Evolutionary conservation across 2,329 filamentous ascomycete genomes (phyloP).

Genomic region (Chrysosporium queenslandicum): DNA sequence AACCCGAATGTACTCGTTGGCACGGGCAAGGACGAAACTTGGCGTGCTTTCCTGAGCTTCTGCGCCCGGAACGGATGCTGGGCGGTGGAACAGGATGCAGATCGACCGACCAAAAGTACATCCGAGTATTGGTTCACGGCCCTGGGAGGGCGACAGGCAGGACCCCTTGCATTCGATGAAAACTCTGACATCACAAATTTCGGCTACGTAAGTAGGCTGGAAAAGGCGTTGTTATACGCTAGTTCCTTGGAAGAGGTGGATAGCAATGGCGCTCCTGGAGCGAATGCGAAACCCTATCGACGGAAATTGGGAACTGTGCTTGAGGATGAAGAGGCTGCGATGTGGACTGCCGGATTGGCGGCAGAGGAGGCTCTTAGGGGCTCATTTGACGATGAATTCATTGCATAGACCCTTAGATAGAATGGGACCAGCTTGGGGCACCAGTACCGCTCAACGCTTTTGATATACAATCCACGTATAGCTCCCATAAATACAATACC

Average conservation of each 20-base stretch:
- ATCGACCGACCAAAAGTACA: not conserved
- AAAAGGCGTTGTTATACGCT: conserved; percentile 21
- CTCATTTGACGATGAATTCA: conserved; percentile 12
- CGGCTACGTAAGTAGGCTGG: conserved; percentile 21
- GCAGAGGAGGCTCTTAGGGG: conserved; percentile 17
- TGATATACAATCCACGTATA: no score
- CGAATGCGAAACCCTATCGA: not conserved
- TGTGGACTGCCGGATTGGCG: conserved; percentile 18
- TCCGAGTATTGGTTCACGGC: conserved; percentile 5
- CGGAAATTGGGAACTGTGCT: not conserved
- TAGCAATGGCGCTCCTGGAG: conserved; percentile 14
- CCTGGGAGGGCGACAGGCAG: not conserved
- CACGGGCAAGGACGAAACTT: conserved; percentile 27
- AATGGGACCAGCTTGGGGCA: no score
- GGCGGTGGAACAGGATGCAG: conserved; percentile 2
- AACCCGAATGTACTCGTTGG: conserved; percentile 29
- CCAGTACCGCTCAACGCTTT: no score
- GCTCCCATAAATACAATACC: no score
- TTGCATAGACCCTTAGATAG: not conserved
- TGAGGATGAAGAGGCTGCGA: conserved; percentile 17
- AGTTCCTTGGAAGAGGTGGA: conserved; percentile 15
- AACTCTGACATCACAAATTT: conserved; percentile 19
- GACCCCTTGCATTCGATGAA: not conserved
- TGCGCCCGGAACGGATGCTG: conserved; percentile 31
- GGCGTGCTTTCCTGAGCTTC: conserved; percentile 32